Evolutionary conservation across 495 filamentous ascomycete species (phyloP).

Genomic region (Aspergillus ellipticus): DNA sequence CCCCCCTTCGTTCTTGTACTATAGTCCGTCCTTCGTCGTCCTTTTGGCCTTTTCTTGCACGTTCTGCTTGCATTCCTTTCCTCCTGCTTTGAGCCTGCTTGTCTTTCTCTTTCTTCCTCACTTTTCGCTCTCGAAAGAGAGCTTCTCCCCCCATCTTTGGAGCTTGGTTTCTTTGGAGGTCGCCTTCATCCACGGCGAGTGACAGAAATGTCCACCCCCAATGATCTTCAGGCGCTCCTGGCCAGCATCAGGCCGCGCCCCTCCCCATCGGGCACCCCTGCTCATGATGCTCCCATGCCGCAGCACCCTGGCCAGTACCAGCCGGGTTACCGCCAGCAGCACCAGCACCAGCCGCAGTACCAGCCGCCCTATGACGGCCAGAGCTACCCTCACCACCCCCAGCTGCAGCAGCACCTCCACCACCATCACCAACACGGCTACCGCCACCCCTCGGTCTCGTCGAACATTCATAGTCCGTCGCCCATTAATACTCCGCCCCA

Average conservation of each 20-base stretch:
- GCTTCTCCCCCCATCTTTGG: constrained; percentile 21
- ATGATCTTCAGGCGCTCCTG: constrained; percentile 47
- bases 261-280: constrained; percentile 32
- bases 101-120: constrained; percentile 7
- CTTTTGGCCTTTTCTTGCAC: constrained; percentile 9
- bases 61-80: constrained; percentile 14
- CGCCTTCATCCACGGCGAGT: constrained; percentile 29
- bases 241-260: constrained; percentile 45
- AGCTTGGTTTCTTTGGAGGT: constrained; percentile 35
- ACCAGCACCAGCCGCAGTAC: constrained; percentile 31
- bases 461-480: constrained; percentile 41
- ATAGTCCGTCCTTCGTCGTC: constrained; percentile 22
- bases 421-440: constrained; percentile 36
- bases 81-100: not conserved
- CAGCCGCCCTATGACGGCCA: constrained; percentile 38
- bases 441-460: constrained; percentile 47
- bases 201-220: constrained; percentile 52
- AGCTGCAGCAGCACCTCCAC: constrained; percentile 25
- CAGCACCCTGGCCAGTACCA: constrained; percentile 36
- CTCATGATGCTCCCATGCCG: constrained; percentile 31
- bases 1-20: constrained; percentile 22
- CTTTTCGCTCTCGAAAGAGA: constrained; percentile 39
- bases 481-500: constrained; percentile 41
- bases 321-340: constrained; percentile 31
- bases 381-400: constrained; percentile 34